Evolutionary conservation across 2,329 filamentous ascomycete genomes (phyloP).

Genomic region (Chrysoporthe deuterocubensis): DNA sequence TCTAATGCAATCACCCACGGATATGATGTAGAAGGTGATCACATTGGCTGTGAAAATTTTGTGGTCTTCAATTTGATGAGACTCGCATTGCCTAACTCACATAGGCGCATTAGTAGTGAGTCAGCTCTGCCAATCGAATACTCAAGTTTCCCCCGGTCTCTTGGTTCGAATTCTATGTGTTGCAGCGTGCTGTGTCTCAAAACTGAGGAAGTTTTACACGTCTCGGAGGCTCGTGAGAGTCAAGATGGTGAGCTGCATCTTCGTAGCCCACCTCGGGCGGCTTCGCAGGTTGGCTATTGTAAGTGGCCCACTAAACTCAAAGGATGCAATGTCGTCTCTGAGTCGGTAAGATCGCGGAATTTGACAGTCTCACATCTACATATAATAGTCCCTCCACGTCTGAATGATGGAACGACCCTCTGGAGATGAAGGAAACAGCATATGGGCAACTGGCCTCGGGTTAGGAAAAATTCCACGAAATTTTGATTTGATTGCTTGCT

Average conservation of each 20-base stretch:
- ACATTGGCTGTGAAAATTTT: background rate
- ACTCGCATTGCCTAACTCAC: background rate
- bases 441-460: background rate
- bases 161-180: background rate
- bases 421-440: background rate
- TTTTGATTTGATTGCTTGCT: background rate
- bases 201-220: background rate
- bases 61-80: background rate
- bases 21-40: background rate
- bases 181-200: background rate
- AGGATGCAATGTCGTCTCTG: background rate
- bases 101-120: background rate
- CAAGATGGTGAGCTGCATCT: background rate
- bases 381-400: too few relatives aligned
- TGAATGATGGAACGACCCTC: background rate
- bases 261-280: background rate
- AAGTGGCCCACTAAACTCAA: background rate
- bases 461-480: background rate
- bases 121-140: background rate
- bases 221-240: background rate
- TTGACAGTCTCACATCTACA: too few relatives aligned
- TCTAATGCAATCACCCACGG: background rate
- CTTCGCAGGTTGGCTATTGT: background rate
- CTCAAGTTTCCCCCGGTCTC: background rate
- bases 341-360: too few relatives aligned